Evolutionary conservation across 2,329 filamentous ascomycete genomes (phyloP).

Genomic region (Alternaria angustiovoidea): DNA sequence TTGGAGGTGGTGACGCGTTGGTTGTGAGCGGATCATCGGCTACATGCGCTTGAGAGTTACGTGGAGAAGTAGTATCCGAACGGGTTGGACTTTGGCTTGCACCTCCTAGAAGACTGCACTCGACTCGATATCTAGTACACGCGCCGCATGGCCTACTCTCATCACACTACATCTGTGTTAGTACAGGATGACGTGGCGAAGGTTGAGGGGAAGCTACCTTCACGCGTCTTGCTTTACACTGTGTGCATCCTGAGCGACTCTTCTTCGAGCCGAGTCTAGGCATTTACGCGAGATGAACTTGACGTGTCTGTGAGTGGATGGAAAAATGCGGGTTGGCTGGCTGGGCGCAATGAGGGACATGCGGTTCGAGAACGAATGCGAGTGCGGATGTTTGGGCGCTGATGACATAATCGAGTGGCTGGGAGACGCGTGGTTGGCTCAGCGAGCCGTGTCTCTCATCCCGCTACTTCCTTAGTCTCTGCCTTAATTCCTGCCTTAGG

Average conservation of each 20-base stretch:
- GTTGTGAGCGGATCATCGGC: slow-evolving; percentile 1
- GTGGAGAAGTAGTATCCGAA: slow-evolving; percentile 1
- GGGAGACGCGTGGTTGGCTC: background rate
- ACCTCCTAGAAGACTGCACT: slow-evolving; percentile 37
- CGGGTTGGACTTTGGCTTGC: slow-evolving; percentile 1
- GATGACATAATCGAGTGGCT: background rate
- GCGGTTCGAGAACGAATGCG: slow-evolving; percentile 5
- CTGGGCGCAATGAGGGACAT: background rate
- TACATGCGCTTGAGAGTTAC: background rate
- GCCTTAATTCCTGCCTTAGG: background rate
- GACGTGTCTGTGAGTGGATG: background rate
- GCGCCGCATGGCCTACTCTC: slow-evolving; percentile 40
- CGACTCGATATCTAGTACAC: slow-evolving; percentile 38
- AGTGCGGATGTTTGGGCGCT: background rate
- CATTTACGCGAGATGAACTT: slow-evolving; percentile 3
- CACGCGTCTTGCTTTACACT: slow-evolving; percentile 40
- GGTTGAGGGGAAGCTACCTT: slow-evolving; percentile 25
- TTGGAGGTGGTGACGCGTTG: slow-evolving; percentile 2
- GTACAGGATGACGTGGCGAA: background rate
- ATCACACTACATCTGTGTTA: slow-evolving; percentile 35
- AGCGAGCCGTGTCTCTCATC: background rate
- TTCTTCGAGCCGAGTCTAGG: slow-evolving; percentile 16
- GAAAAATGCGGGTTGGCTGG: background rate
- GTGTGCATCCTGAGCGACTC: slow-evolving; percentile 32
- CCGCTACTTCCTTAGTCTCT: background rate